Base-by-base conservation (phyloP, 441 rosid genomes). In the Bocquillonia castaneifolia region DNA sequence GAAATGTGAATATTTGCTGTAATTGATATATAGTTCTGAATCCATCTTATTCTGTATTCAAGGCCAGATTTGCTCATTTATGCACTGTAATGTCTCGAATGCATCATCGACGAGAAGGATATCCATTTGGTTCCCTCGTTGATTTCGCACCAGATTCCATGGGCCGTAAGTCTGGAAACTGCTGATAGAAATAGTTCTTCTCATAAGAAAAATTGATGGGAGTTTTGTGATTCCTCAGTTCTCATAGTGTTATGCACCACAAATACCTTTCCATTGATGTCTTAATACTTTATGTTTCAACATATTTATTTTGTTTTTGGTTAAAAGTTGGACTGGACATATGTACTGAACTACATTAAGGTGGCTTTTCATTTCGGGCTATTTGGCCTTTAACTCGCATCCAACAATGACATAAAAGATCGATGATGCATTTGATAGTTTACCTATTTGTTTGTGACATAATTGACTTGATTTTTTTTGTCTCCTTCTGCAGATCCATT, bases 101-200 rank as follows among this genome's bases (percentile, higher is more conserved):
- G 98, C 99, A 94, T 83, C 99, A 94, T 64, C 86, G 98, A 25
- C 79, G 99, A 72, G 90, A 88, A 83, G 98, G 99, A 47, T 94
- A 94, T 70, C 99, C 98, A n/a, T 94, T 94, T 85, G 98, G 99
- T 68, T 88, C 97, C 29, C 82, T 94, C 77, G 94, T 94, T 10
- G 99, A 94, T 68, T 94, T 94, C 79, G 97, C 92, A 6, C 85
- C 99, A 74, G 99, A 94, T 84, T 66, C 87, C 29, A 82, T 79
- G 78, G 99, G 99, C 12, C 96, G 99, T 94, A 80, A 87, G 99
- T 88, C 59, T 39, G 76, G 56, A 6, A 71, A 45, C 74, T 78
- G 44, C 62, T 71, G 62, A 60, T 39, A 1, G 8, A 28, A 28
- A 29, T 66, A 55, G 26, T n/a, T 37, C 6, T 37, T 10, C 52